Percentiles rank a stretch among this genome's conserved stretches.
These are phyloP conservation scores for Pulveroboletus sp. DNA, from an alignment of 768 basidiomycete genomes.

Conservation along the genomic window DNA sequence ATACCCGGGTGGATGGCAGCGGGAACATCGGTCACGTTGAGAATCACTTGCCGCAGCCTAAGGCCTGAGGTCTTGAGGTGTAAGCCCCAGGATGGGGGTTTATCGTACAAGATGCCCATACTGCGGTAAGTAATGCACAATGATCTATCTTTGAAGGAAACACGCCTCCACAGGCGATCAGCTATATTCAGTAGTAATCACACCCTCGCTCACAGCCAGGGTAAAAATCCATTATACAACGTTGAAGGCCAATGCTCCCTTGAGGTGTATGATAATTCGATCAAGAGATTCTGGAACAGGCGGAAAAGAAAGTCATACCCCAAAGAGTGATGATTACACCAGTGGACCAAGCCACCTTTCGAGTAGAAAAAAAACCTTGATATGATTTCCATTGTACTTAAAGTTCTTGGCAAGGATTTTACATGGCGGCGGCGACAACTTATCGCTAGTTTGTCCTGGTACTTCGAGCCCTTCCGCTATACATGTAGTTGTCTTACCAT, in stretches of 20 bases:
- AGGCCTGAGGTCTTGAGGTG: no score
- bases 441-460: constrained; percentile 23
- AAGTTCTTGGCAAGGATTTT: constrained; percentile 40
- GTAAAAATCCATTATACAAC: constrained; percentile 54
- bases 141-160: constrained; percentile 67
- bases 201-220: constrained; percentile 42
- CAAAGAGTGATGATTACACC: constrained; percentile 48
- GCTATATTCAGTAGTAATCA: neutral
- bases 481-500: constrained; percentile 41
- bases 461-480: constrained; percentile 45
- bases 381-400: constrained; percentile 39
- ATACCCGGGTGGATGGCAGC: constrained; percentile 68
- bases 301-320: constrained; percentile 40
- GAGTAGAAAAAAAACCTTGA: constrained; percentile 64
- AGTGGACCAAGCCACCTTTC: constrained; percentile 64
- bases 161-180: constrained; percentile 40
- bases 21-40: constrained; percentile 66
- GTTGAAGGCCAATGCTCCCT: constrained; percentile 74
- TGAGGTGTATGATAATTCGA: no score
- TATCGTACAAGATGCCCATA: constrained; percentile 32
- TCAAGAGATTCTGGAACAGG: no score
- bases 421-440: constrained; percentile 12
- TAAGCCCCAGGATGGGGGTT: neutral
- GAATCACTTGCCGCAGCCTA: constrained; percentile 60
- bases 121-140: constrained; percentile 74